Base-by-base conservation (phyloP, 495 filamentous ascomycete genomes). In the Jackrogersella multiformis region DNA sequence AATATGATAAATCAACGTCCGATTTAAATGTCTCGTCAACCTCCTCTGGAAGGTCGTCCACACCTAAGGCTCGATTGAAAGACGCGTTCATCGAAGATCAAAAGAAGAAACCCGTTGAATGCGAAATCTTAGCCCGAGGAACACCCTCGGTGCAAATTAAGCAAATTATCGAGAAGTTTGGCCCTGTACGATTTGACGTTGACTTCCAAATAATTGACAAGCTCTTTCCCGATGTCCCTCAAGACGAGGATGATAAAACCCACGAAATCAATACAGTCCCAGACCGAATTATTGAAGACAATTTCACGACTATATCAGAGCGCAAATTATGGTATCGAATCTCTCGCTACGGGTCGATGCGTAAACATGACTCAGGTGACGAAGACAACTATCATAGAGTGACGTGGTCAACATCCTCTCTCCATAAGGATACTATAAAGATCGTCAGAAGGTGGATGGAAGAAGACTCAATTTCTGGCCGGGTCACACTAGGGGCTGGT, bases 311-410 rank as follows among this genome's bases (percentile, higher is more conserved):
- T 13, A 80, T 80, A 1, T 81, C 82, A n/a, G 78, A 86, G 58
- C 84, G 87, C 41, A 88, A 86, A 68, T 80, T 79, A 4, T 89
- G 87, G 87, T 89, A 89, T 62, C 84, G 86, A 21, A 72, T 88
- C 5, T 87, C 86, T 13, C 79, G 86, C 7, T 79, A 78, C 51
- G 85, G 84, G 9, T 85, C 85, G 0, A 82, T 83, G 63, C 75
- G 84, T 20, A 84, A 83, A 49, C 80, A 86, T 58, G 80, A 86
- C 51, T 79, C 69, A 6, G 85, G 80, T 13, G 84, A 85, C 48
- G 84, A 86, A 34, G 84, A 86, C 10, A 83, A 84, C 53, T 89
- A 88, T 66, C 75, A 84, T 36, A 78, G 82, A 3, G 79, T 87
- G 13, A 76, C 76, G 13, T 89, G 87, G 87, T 59, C 72, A 18